A percentile compares a stretch with the other conserved stretches of the same genome.
These are phyloP conservation scores for Termitomyces sp. DNA, from an alignment of 1,284 basidiomycete genomes.

Conservation along the genomic window DNA sequence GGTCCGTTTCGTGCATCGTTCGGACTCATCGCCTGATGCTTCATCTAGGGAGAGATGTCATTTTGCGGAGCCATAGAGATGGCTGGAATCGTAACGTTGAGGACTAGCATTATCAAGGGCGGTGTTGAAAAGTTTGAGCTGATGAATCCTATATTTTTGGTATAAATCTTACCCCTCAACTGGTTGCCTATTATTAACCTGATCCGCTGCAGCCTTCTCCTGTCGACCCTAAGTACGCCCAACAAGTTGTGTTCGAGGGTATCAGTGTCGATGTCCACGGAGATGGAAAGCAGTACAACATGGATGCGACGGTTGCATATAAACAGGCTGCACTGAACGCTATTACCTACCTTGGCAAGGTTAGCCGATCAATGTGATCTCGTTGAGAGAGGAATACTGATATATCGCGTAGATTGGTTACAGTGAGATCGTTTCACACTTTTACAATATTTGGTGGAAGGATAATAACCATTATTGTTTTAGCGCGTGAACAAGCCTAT, in stretches of 20 bases:
- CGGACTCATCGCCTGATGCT: background rate
- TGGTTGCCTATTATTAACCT: background rate
- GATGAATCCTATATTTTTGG: conserved; percentile 73
- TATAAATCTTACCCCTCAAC: conserved; percentile 21
- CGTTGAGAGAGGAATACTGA: background rate
- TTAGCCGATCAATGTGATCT: conserved; percentile 16
- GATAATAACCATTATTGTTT: background rate
- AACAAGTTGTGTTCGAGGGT: conserved; percentile 71
- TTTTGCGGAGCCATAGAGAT: conserved; percentile 82
- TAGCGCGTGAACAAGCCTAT: conserved; percentile 71
- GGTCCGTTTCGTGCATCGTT: conserved; percentile 15
- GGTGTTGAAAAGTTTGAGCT: conserved; percentile 72
- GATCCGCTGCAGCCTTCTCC: conserved; percentile 52
- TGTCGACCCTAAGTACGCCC: conserved; percentile 68
- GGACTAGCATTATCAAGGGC: conserved; percentile 68
- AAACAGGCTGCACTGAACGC: conserved; percentile 76
- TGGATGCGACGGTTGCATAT: conserved; percentile 78
- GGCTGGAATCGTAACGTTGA: conserved; percentile 75
- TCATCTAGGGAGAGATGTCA: conserved; percentile 39
- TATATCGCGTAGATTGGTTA: conserved; percentile 47
- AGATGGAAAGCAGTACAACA: conserved; percentile 70
- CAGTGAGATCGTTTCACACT: conserved; percentile 38
- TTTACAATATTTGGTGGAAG: background rate
- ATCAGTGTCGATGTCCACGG: conserved; percentile 71
- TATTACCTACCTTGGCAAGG: conserved; percentile 74